Percentiles rank a stretch among this genome's conserved stretches.
phyloP scores from a whole-genome alignment of 176 grass and related monocot genomes.

The Hsuehochloa calcarea region DNA sequence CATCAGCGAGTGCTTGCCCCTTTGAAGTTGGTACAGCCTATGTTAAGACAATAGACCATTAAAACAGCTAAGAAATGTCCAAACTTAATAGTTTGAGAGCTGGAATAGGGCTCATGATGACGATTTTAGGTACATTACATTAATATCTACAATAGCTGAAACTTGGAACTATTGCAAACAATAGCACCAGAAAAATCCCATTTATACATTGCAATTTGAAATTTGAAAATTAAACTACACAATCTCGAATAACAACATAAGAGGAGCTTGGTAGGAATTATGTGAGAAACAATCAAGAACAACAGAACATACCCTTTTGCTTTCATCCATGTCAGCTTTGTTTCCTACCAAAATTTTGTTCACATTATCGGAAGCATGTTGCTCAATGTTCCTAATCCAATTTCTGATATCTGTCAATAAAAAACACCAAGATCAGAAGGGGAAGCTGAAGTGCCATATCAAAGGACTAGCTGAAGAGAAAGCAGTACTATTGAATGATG shows the following conservation, averaged over 20 bases:
- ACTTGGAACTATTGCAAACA: neutral
- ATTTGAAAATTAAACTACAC: neutral
- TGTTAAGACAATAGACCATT: neutral
- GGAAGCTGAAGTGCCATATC: neutral
- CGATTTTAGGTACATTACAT: neutral
- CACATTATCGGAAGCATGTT: slow-evolving; percentile 63
- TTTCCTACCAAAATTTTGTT: slow-evolving; percentile 69
- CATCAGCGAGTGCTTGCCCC: slow-evolving; percentile 56
- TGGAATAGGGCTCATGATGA: neutral
- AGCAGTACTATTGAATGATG: slow-evolving; percentile 46
- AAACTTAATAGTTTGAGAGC: neutral
- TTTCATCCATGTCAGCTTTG: slow-evolving; percentile 72
- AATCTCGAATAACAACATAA: neutral
- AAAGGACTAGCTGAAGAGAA: neutral
- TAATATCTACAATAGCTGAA: neutral
- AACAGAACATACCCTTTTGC: slow-evolving; percentile 50
- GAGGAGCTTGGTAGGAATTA: neutral
- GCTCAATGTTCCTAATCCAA: slow-evolving; percentile 58
- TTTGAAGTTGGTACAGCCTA: slow-evolving; percentile 52
- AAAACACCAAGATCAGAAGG: slow-evolving; percentile 12
- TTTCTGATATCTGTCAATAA: slow-evolving; percentile 45
- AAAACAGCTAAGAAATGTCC: neutral
- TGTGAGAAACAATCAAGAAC: neutral
- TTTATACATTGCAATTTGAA: neutral
- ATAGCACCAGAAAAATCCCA: neutral